Conservation (phyloP, 495 filamentous ascomycete species). For the Pyronema domesticum region DNA sequence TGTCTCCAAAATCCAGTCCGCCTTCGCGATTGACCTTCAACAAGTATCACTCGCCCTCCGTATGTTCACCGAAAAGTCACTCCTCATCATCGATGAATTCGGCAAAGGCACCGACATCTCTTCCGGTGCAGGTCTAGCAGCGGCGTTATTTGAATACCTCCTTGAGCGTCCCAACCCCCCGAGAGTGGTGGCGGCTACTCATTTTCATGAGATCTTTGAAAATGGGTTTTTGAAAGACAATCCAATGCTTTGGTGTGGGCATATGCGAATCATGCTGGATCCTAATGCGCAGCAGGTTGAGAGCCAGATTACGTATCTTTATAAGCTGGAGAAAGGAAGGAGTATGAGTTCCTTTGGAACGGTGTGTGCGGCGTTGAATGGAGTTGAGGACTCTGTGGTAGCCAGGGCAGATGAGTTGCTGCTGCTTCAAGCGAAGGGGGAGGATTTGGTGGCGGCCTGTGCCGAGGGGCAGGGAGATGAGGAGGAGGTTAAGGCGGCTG, state of each 20-base stretch:
- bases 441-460: conserved; percentile 57
- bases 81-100: conserved; percentile 86
- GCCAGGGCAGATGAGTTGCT: conserved; percentile 61
- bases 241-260: conserved; percentile 48
- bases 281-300: conserved; percentile 37
- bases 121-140: conserved; percentile 73
- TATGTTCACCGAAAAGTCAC: conserved; percentile 56
- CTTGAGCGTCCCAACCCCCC: conserved; percentile 43
- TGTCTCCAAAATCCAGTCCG: conserved; percentile 69
- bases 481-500: conserved; percentile 37
- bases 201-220: conserved; percentile 90
- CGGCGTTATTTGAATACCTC: conserved; percentile 63
- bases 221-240: conserved; percentile 41
- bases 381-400: conserved; percentile 53
- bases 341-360: conserved; percentile 74
- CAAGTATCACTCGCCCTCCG: conserved; percentile 66
- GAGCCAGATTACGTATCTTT: conserved; percentile 77
- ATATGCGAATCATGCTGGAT: conserved; percentile 76
- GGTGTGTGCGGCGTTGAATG: conserved; percentile 59
- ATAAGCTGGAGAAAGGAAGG: conserved; percentile 50
- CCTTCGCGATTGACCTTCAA: conserved; percentile 84
- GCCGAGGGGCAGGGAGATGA: conserved; percentile 40
- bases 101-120: conserved; percentile 77
- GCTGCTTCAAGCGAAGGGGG: conserved; percentile 47
- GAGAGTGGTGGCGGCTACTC: conserved; percentile 73